Conservation (phyloP, 2,329 filamentous ascomycete genomes). For the Cryphonectria radicalis region DNA sequence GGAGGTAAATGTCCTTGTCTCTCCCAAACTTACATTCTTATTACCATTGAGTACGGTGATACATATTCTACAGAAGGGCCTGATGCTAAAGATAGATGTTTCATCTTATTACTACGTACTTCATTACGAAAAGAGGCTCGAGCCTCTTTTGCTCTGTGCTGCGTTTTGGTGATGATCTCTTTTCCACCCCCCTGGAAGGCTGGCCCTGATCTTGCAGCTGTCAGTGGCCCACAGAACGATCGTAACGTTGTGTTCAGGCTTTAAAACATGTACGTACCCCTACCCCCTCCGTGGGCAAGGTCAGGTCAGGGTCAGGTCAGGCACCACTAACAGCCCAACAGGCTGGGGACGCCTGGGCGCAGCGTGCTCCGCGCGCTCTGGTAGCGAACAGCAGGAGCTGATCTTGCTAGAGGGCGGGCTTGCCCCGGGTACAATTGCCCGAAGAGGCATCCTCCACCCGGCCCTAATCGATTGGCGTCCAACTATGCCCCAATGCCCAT, state of each 20-base stretch:
- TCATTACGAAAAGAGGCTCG: neutral
- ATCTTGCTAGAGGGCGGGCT: neutral
- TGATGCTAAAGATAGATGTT: slow-evolving; percentile 8
- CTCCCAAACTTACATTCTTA: neutral
- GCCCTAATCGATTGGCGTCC: neutral
- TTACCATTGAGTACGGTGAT: neutral
- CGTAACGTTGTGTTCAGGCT: slow-evolving; percentile 11
- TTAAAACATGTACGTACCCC: neutral
- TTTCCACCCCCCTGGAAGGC: neutral
- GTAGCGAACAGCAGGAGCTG: slow-evolving; percentile 2
- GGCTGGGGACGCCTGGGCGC: neutral
- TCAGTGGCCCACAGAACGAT: slow-evolving; percentile 7
- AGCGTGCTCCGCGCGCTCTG: neutral
- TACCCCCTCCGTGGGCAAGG: neutral
- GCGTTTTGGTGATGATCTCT: neutral
- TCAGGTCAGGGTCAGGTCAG: neutral
- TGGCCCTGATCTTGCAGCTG: slow-evolving; percentile 12
- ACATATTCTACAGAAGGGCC: neutral
- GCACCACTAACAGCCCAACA: neutral
- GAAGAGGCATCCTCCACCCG: slow-evolving; percentile 4
- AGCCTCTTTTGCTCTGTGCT: neutral
- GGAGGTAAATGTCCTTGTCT: neutral
- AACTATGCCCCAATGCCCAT: slow-evolving; percentile 2
- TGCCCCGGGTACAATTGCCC: slow-evolving; percentile 13
- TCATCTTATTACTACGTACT: neutral